phyloP scores from a whole-genome alignment of 106 monocot genomes.

The Triglochin maritima region DNA sequence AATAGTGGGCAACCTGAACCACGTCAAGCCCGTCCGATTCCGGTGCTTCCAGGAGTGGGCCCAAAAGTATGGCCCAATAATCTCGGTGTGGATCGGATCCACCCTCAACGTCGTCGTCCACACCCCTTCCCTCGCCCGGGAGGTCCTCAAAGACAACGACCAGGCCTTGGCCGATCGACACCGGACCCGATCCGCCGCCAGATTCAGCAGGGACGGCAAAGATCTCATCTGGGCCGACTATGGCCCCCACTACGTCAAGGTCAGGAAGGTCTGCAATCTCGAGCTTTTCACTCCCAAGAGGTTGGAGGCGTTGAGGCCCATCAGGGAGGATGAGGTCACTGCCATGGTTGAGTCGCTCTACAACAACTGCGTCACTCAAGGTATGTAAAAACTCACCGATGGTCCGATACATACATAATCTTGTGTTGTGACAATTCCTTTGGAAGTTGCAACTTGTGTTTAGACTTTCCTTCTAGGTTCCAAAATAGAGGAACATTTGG shows the following conservation, averaged over 20 bases:
- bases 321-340: conserved; percentile 91
- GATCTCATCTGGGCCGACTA: conserved; percentile 91
- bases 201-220: conserved; percentile 73
- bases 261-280: conserved; percentile 79
- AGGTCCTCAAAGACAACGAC: conserved; percentile 90
- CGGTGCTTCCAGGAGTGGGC: conserved; percentile 89
- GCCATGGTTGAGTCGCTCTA: conserved; percentile 90
- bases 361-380: conserved; percentile 28
- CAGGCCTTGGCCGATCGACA: conserved; percentile 68
- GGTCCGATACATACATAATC: no score
- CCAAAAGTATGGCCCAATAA: conserved; percentile 61
- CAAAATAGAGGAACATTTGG: no score
- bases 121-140: conserved; percentile 60
- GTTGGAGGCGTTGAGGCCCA: conserved; percentile 69
- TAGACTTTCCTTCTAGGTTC: no score
- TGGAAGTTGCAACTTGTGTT: no score
- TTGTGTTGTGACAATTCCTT: no score
- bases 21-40: conserved; percentile 70
- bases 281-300: conserved; percentile 81
- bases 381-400: no score
- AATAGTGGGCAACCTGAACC: conserved; percentile 76
- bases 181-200: conserved; percentile 52
- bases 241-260: conserved; percentile 92
- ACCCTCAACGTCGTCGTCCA: conserved; percentile 72
- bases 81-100: conserved; percentile 90